phyloP scores from a whole-genome alignment of 768 basidiomycete species.

The Boletus pseudopeckii region DNA sequence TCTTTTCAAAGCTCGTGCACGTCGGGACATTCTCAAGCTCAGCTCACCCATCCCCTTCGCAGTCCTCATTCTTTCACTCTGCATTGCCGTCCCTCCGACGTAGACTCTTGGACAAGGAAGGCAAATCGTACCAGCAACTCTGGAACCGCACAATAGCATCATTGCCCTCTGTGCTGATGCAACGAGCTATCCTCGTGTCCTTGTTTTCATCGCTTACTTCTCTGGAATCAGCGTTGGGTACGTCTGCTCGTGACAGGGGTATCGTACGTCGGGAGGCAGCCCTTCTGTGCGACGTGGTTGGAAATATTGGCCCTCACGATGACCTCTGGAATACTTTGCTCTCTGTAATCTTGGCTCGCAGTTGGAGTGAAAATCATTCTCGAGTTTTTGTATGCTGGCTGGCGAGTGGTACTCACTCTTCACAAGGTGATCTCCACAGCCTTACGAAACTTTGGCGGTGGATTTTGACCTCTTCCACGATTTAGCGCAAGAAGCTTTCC shows the following conservation, averaged over 20 bases:
- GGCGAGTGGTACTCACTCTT: constrained; percentile 41
- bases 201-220: constrained; percentile 48
- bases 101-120: constrained; percentile 29
- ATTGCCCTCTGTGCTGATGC: constrained; percentile 47
- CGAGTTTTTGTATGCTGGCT: constrained; percentile 72
- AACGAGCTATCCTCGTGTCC: constrained; percentile 59
- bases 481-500: constrained; percentile 43
- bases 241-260: constrained; percentile 35
- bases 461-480: constrained; percentile 8
- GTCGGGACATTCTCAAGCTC: constrained; percentile 61
- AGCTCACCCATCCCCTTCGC: constrained; percentile 49
- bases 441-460: not conserved
- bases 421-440: constrained; percentile 27
- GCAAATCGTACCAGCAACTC: constrained; percentile 40
- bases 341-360: constrained; percentile 50
- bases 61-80: constrained; percentile 66
- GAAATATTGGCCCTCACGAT: constrained; percentile 39
- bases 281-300: constrained; percentile 54
- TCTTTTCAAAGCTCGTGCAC: constrained; percentile 65
- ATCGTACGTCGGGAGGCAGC: constrained; percentile 51
- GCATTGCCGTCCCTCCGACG: constrained; percentile 47
- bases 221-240: constrained; percentile 31
- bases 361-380: constrained; percentile 58
- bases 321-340: constrained; percentile 50
- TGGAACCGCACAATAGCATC: constrained; percentile 49